Conservation (phyloP, 2,329 filamentous ascomycete genomes). For the Fusarium nygamai region DNA sequence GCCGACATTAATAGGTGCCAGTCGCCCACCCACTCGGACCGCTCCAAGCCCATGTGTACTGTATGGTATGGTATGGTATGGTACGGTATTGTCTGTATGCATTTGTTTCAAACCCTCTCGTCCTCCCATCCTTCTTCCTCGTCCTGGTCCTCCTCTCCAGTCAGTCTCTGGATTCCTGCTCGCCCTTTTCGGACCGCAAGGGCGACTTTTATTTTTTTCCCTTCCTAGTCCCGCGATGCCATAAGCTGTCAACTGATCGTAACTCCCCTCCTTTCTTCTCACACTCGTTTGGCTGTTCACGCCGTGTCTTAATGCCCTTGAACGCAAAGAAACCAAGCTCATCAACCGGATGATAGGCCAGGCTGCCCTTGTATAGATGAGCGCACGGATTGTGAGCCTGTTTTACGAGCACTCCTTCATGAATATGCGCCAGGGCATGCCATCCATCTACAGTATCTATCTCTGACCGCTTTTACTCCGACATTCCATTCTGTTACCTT, state of each 20-base stretch:
- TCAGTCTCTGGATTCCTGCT: slow-evolving; percentile 24
- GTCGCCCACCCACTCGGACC: slow-evolving; percentile 37
- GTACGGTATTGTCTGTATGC: not conserved
- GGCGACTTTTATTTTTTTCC: slow-evolving; percentile 24
- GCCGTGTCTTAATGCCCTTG: slow-evolving; percentile 23
- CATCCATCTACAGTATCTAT: slow-evolving; percentile 12
- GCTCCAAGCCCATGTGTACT: slow-evolving; percentile 27
- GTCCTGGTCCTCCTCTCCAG: not conserved
- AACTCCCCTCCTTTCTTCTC: slow-evolving; percentile 25
- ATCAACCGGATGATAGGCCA: slow-evolving; percentile 37
- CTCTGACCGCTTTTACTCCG: slow-evolving; percentile 23
- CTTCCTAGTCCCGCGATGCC: slow-evolving; percentile 34
- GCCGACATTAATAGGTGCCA: slow-evolving; percentile 45
- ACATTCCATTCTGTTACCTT: slow-evolving; percentile 27
- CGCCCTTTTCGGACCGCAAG: slow-evolving; percentile 39
- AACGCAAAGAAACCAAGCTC: slow-evolving; percentile 18
- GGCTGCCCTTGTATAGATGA: slow-evolving; percentile 41
- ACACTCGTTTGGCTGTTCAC: slow-evolving; percentile 38
- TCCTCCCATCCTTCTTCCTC: slow-evolving; percentile 21
- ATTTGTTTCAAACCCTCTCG: slow-evolving; percentile 44
- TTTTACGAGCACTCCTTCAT: slow-evolving; percentile 32
- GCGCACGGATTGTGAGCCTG: slow-evolving; percentile 38
- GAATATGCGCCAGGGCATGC: slow-evolving; percentile 38
- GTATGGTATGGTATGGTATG: not conserved
- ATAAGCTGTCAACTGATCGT: slow-evolving; percentile 30